Conservation (phyloP, 2,329 filamentous ascomycete species). For the Colletotrichum neosansevieriae region DNA sequence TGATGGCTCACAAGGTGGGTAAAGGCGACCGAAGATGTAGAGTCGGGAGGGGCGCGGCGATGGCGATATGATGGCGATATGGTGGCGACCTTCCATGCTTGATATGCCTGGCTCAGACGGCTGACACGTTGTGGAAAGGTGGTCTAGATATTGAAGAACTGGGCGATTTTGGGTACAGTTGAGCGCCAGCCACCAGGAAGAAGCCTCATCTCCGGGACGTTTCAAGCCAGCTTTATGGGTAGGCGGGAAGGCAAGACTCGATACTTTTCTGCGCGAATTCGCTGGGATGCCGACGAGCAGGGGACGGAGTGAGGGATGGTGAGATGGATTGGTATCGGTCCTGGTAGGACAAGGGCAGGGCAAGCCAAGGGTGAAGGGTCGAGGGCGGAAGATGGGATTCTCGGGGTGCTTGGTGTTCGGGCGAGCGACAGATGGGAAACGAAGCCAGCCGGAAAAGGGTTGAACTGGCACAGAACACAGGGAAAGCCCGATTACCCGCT, state of each 20-base stretch:
- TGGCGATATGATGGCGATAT: background rate
- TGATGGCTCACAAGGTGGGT: conserved; percentile 7
- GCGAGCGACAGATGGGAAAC: conserved; percentile 18
- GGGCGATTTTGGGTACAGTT: background rate
- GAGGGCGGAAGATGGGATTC: conserved; percentile 13
- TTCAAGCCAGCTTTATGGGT: conserved; percentile 1
- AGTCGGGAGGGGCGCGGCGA: background rate
- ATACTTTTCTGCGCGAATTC: background rate
- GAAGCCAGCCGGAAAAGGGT: background rate
- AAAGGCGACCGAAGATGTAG: background rate
- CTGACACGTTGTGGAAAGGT: background rate
- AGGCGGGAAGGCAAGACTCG: background rate
- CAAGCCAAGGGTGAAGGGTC: background rate
- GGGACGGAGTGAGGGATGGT: conserved; percentile 1
- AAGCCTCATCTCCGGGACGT: conserved; percentile 33
- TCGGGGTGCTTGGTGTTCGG: conserved; percentile 1
- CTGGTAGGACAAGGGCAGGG: conserved; percentile 5
- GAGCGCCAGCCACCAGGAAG: conserved; percentile 14
- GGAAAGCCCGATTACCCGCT: conserved; percentile 17
- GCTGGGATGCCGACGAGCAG: too few relatives aligned
- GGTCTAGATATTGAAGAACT: background rate
- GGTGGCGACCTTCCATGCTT: conserved; percentile 1
- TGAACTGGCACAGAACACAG: background rate
- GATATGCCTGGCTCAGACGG: background rate
- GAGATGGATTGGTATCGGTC: background rate